Evolutionary conservation across 73 alveolate genomes (phyloP), one percentile per base, ranked within the genome.

Genomic region (Blepharisma stoltei): DNA sequence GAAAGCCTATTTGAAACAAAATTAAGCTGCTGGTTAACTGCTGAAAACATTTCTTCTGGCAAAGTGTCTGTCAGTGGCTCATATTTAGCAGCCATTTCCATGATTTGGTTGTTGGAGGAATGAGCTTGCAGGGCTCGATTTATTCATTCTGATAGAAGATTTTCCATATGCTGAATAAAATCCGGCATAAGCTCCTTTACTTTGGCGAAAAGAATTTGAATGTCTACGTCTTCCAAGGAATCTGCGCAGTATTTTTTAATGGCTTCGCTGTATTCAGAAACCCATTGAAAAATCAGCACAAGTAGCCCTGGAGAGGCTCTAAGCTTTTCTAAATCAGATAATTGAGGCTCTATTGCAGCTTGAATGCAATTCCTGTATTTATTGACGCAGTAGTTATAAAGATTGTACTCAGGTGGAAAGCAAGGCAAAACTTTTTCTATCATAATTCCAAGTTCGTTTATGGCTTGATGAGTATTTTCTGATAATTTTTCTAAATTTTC

Each of bases 21-120:
- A 14, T 38, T 25, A 20, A 60, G 46, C 46, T 60, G 73, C 46
- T 60, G 73, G 23, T 60, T 60, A 2, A 60, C 23, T 14, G 73
- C 73, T 18, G 73, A 60, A 60, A 60, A 60, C 73, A 60, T 60
- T 25, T 60, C 73, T 25, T 60, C 73, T 9, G 73, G 73, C 18
- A 60, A 60, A 60, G 73, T 60, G 23, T 60, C 73, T 14, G 73
- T 18, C 0, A 60, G 73, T 25, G 73, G 49, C 14, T 60, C 73
- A 60, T 60, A 14, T 60, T n/a, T 60, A n/a, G 73, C 73, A 18
- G 73, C 73, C 38, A 60, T 8, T 60, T 60, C 73, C 46, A 60
- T 8, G 14, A 60, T 60, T 25, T 60, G 73, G 18, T 14, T 8
- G 23, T 60, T 60, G 18, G 73, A 60, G 0, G 23, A 14, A 60